A percentile compares a stretch with the other conserved stretches of the same genome.
Conservation (phyloP, 495 filamentous ascomycete genomes). For the Cercophora sp. region DNA sequence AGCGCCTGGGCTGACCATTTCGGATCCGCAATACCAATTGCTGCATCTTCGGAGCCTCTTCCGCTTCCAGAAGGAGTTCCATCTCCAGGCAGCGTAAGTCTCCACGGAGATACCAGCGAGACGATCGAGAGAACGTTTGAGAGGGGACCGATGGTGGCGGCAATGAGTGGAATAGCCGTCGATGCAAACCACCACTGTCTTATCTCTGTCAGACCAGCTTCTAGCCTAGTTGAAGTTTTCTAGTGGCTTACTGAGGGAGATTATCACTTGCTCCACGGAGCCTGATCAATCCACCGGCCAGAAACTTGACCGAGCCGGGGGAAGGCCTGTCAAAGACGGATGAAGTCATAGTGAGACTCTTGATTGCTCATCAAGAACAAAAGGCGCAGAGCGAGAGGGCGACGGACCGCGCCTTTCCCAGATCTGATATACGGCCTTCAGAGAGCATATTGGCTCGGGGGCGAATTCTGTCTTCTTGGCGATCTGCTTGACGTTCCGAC, state of each 20-base stretch:
- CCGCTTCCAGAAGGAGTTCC: slow-evolving; percentile 33
- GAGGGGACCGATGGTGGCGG: slow-evolving; percentile 66
- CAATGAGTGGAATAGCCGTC: slow-evolving; percentile 69
- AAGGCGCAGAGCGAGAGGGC: no score
- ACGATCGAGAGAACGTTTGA: slow-evolving; percentile 76
- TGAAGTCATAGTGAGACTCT: no score
- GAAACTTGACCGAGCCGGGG: no score
- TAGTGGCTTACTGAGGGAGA: slow-evolving; percentile 31
- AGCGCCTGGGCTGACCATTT: slow-evolving; percentile 40
- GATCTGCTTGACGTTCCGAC: no score
- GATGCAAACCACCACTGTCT: slow-evolving; percentile 72
- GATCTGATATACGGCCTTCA: no score
- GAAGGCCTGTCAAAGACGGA: no score
- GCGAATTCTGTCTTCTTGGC: no score
- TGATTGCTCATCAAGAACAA: no score
- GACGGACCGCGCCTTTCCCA: no score
- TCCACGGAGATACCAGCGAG: slow-evolving; percentile 65
- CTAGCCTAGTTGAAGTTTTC: no score
- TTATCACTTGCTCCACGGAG: slow-evolving; percentile 34
- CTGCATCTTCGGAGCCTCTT: slow-evolving; percentile 44
- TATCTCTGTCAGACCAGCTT: no score
- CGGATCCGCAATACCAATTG: slow-evolving; percentile 49
- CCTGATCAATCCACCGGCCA: slow-evolving; percentile 21
- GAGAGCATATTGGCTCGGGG: no score
- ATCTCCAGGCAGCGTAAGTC: slow-evolving; percentile 36